Conservation (phyloP, 108 stramenopile genomes). For the Discostella stelligeroides region DNA sequence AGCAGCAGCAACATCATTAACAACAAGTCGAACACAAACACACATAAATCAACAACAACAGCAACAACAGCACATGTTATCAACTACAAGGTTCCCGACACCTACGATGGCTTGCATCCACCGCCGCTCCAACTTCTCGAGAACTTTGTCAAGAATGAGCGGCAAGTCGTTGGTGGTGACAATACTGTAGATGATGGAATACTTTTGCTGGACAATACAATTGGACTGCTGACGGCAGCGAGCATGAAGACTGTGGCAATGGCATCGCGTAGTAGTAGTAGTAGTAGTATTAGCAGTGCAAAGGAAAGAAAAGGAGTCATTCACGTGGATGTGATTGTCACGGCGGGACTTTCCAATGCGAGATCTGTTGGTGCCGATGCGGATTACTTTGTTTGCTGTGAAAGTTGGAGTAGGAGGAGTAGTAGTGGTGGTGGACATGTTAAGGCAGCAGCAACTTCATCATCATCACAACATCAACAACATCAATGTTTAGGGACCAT, state of each 20-base stretch:
- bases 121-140: slow-evolving; percentile 10
- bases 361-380: slow-evolving; percentile 50
- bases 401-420: neutral
- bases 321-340: slow-evolving; percentile 50
- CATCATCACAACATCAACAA: neutral
- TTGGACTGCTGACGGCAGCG: slow-evolving; percentile 57
- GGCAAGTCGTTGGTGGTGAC: neutral
- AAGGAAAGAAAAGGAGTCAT: slow-evolving; percentile 28
- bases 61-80: slow-evolving; percentile 17
- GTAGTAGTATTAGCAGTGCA: neutral
- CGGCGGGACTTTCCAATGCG: slow-evolving; percentile 55
- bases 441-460: neutral
- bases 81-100: slow-evolving; percentile 47
- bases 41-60: no score
- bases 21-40: no score
- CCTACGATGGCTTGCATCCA: slow-evolving; percentile 48
- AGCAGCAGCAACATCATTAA: neutral
- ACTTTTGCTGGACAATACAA: slow-evolving; percentile 8
- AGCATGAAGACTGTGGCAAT: slow-evolving; percentile 42
- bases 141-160: slow-evolving; percentile 19
- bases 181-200: neutral
- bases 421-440: neutral
- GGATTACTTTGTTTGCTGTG: slow-evolving; percentile 42
- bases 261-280: slow-evolving; percentile 12
- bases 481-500: slow-evolving; percentile 57